These are phyloP conservation scores for Pichia sp. DNA, from an alignment of 1,139 yeast species.

Conservation along the genomic window DNA sequence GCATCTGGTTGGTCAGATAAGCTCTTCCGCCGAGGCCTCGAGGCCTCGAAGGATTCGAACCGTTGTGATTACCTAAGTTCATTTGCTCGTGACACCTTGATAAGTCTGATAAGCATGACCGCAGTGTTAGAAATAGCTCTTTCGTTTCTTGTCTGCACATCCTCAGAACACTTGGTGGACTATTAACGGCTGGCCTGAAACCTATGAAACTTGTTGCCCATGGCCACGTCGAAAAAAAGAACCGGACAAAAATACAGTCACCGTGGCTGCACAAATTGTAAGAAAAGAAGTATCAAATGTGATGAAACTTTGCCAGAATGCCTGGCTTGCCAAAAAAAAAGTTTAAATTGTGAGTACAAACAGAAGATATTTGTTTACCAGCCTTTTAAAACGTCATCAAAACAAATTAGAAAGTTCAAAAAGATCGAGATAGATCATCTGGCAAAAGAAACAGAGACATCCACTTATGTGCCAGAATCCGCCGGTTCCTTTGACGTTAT, in stretches of 20 bases:
- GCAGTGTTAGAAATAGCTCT: no score
- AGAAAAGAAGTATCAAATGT: constrained; percentile 10
- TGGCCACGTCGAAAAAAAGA: background rate
- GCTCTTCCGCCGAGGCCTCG: no score
- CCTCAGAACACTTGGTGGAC: no score
- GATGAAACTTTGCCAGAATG: constrained; percentile 11
- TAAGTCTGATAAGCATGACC: no score
- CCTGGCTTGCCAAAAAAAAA: constrained; percentile 4
- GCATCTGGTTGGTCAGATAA: background rate
- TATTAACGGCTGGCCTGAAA: no score
- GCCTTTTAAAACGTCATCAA: background rate
- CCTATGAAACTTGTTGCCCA: background rate
- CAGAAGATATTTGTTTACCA: background rate
- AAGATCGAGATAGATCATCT: background rate
- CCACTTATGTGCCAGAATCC: background rate
- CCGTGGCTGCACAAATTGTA: constrained; percentile 1
- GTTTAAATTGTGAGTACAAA: background rate
- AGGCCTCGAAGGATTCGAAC: no score
- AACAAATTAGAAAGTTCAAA: background rate
- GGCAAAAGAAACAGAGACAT: background rate
- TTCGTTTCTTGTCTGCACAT: no score
- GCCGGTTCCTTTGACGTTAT: background rate
- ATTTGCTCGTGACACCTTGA: no score
- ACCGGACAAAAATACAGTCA: background rate
- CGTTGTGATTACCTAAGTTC: no score